Evolutionary conservation across 2,329 filamentous ascomycete species (phyloP), one percentile per base, ranked within the genome.

Genomic region (Ustilaginoidea virens): DNA sequence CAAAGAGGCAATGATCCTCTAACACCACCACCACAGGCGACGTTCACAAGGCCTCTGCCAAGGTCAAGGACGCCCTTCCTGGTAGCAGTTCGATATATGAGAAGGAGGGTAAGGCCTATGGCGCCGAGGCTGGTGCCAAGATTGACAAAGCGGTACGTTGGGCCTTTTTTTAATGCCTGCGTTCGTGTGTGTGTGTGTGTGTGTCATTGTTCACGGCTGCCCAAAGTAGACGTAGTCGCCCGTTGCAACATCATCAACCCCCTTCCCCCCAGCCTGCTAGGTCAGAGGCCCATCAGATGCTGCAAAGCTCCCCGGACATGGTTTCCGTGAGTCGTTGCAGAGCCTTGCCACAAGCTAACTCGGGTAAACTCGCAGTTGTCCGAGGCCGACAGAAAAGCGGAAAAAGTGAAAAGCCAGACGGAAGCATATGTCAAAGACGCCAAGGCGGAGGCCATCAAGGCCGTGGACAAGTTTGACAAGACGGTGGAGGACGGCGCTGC

Each of bases 401-500:
- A 62, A 28, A 69, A 68, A 42, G 66, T 76, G 37, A 74, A 74
- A 52, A 64, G 63, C 43, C 63, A 67, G 28, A 59, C 67, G 34
- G 63, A 76, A 39, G 53, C 68, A 16, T 67, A 69, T 41, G 62
- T 66, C 27, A 71, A 76, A 47, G 69, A 77, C 13, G 60, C 69
- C 34, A 67, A 77, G 40, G 67, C 73, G 23, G 65, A 76, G 35
- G 58, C 74, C 18, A 54, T 77, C 43, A 71, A 75, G 49, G 80
- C 83, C 46, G 72, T 90, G 29, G 78, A 94, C 55, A 71, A 78
- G 52, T 76, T 86, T 44, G 86, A 93, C 58, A 70, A 73, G 45
- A 85, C 74, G 40, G 77, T 93, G 29, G 80, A 86, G 61, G 63
- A 80, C 39, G 74, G 74, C 39, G 73, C 83, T 4, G 56, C 74